phyloP scores from a whole-genome alignment of 148 eudicot species.

The Persicaria maculosa region DNA sequence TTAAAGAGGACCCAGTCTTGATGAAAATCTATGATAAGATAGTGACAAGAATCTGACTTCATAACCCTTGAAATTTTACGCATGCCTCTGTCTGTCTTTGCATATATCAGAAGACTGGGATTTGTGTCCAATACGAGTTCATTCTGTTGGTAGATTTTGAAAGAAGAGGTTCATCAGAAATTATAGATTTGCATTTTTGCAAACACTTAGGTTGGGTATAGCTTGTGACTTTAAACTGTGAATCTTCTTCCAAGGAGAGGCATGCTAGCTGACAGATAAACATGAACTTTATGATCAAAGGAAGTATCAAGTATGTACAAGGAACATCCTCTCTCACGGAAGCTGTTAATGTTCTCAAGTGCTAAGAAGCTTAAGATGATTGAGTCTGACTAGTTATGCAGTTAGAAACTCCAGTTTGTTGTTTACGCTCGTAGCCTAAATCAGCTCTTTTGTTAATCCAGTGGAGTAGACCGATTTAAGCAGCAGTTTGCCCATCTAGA shows the following conservation, averaged over 20 bases:
- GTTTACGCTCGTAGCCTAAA: background rate
- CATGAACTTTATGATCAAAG: background rate
- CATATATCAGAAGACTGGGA: background rate
- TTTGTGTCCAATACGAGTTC: background rate
- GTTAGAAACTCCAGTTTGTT: background rate
- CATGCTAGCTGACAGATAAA: background rate
- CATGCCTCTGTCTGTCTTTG: background rate
- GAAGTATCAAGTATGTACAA: background rate
- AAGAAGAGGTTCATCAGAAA: background rate
- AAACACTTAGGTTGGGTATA: background rate
- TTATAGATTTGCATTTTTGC: background rate
- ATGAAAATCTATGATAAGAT: background rate
- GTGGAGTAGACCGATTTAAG: constrained; percentile 88
- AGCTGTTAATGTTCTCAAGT: background rate
- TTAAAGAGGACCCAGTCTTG: background rate
- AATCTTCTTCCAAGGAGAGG: background rate
- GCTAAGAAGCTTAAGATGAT: background rate
- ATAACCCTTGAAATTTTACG: background rate
- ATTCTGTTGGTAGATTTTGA: background rate
- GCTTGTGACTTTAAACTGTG: background rate
- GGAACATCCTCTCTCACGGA: no score
- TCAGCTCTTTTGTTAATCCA: constrained; percentile 20
- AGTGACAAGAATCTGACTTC: background rate
- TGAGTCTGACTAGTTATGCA: background rate
- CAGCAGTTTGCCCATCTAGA: constrained; percentile 85